These are phyloP conservation scores for Nakaseomyces delphensis DNA, from an alignment of 1,139 yeast genomes.

Conservation along the genomic window DNA sequence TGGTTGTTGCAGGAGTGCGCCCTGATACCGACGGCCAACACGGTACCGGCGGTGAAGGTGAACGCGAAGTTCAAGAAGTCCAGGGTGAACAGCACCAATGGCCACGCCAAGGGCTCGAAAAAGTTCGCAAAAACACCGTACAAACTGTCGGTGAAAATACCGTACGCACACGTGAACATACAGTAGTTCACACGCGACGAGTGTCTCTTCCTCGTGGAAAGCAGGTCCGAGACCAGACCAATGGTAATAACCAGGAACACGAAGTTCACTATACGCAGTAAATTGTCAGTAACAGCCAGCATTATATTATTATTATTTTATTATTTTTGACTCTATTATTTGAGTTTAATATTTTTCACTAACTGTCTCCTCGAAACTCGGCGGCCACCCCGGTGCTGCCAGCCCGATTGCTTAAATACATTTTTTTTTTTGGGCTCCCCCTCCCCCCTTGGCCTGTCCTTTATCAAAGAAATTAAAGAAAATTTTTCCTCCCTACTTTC, in stretches of 20 bases:
- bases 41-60: conserved; percentile 90
- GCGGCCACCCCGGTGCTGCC: too few relatives aligned
- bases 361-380: too few relatives aligned
- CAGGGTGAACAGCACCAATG: conserved; percentile 58
- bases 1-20: conserved; percentile 76
- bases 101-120: conserved; percentile 78
- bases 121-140: conserved; percentile 77
- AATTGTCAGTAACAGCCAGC: conserved; percentile 53
- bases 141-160: conserved; percentile 66
- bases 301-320: conserved; percentile 13
- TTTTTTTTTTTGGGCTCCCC: not conserved
- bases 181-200: conserved; percentile 85
- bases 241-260: conserved; percentile 66
- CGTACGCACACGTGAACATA: conserved; percentile 82
- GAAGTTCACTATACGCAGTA: conserved; percentile 67
- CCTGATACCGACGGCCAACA: conserved; percentile 83
- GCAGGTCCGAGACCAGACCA: conserved; percentile 80
- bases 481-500: too few relatives aligned
- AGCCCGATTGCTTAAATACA: conserved; percentile 1
- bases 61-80: conserved; percentile 87
- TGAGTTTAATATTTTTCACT: conserved; percentile 5
- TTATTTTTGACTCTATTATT: conserved; percentile 12
- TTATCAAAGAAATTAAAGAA: too few relatives aligned
- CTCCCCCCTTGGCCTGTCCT: too few relatives aligned
- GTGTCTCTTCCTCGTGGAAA: conserved; percentile 49